A percentile compares a stretch with the other conserved stretches of the same genome.
phyloP scores from a whole-genome alignment of 2,329 filamentous ascomycete species.

The Ceratocystis destructans region DNA sequence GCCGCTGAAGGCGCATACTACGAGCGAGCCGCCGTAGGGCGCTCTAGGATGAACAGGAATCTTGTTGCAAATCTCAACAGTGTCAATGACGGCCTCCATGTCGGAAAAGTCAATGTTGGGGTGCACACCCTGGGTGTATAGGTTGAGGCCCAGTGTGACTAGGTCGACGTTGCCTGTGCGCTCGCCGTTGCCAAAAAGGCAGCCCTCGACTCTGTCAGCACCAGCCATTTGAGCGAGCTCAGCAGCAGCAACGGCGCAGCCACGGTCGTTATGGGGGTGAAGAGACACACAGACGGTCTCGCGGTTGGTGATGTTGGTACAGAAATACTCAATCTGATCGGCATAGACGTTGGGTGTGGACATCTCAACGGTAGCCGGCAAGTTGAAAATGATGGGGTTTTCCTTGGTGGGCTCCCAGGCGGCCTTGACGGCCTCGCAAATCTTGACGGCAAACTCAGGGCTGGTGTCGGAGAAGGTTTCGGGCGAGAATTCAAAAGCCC shows the following conservation, averaged over 20 bases:
- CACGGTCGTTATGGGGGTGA: constrained; percentile 90
- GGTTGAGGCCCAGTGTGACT: constrained; percentile 80
- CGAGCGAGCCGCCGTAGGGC: constrained; percentile 80
- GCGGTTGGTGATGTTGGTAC: constrained; percentile 65
- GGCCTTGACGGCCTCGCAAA: constrained; percentile 86
- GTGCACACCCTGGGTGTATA: constrained; percentile 84
- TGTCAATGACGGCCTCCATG: constrained; percentile 69
- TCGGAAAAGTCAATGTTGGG: constrained; percentile 86
- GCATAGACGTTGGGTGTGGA: constrained; percentile 89
- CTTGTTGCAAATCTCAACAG: constrained; percentile 86
- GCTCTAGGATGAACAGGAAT: constrained; percentile 82
- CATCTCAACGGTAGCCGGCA: constrained; percentile 93
- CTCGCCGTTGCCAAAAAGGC: constrained; percentile 88
- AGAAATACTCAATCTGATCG: constrained; percentile 94
- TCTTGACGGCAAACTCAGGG: constrained; percentile 65
- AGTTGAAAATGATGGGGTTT: constrained; percentile 86
- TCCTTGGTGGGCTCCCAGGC: constrained; percentile 76
- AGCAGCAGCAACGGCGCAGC: constrained; percentile 76
- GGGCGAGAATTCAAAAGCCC: constrained; percentile 72
- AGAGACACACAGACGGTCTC: constrained; percentile 81
- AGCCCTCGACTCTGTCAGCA: constrained; percentile 86
- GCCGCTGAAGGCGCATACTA: constrained; percentile 85
- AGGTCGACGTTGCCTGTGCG: constrained; percentile 91
- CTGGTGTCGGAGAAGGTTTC: constrained; percentile 85
- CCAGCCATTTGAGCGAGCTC: constrained; percentile 95